Percentiles rank a stretch among this genome's conserved stretches.
These are phyloP conservation scores for Gypsophila paniculata DNA, from an alignment of 179 eudicot genomes.

Conservation along the genomic window DNA sequence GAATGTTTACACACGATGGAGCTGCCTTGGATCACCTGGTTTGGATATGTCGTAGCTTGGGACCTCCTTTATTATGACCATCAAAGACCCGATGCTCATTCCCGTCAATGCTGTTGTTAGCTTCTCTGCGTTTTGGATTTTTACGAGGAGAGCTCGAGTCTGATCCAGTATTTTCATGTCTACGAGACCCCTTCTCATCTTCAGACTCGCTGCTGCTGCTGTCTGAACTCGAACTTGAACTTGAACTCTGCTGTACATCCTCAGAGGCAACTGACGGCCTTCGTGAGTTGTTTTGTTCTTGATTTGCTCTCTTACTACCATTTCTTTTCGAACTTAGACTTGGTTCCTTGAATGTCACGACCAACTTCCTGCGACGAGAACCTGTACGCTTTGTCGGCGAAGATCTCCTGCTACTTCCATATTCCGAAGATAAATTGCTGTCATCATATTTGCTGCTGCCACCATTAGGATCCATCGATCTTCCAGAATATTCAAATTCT, in stretches of 20 bases:
- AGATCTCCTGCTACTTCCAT: constrained; percentile 28
- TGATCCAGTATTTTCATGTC: neutral
- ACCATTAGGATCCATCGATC: constrained; percentile 17
- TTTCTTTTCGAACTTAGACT: constrained; percentile 24
- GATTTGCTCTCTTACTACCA: constrained; percentile 17
- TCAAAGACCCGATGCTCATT: constrained; percentile 24
- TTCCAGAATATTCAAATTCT: constrained; percentile 16
- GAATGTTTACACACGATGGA: constrained; percentile 12
- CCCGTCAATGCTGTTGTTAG: neutral
- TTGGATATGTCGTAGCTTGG: constrained; percentile 29
- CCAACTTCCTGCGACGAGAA: constrained; percentile 29
- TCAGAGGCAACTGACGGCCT: constrained; percentile 17
- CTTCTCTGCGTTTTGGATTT: constrained; percentile 5
- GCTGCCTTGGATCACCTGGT: constrained; percentile 29
- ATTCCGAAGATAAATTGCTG: constrained; percentile 27
- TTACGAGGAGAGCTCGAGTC: constrained; percentile 1
- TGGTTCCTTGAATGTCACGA: constrained; percentile 40
- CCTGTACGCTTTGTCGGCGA: constrained; percentile 20
- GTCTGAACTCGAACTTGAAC: constrained; percentile 30
- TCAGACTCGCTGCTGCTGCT: constrained; percentile 28
- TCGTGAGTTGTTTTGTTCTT: constrained; percentile 14
- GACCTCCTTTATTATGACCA: constrained; percentile 10
- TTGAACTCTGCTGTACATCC: constrained; percentile 20
- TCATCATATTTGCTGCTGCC: constrained; percentile 26
- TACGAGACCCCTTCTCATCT: constrained; percentile 19